These are phyloP conservation scores for Vachellia pachyceras DNA, from an alignment of 306 rosid species.

Conservation along the genomic window DNA sequence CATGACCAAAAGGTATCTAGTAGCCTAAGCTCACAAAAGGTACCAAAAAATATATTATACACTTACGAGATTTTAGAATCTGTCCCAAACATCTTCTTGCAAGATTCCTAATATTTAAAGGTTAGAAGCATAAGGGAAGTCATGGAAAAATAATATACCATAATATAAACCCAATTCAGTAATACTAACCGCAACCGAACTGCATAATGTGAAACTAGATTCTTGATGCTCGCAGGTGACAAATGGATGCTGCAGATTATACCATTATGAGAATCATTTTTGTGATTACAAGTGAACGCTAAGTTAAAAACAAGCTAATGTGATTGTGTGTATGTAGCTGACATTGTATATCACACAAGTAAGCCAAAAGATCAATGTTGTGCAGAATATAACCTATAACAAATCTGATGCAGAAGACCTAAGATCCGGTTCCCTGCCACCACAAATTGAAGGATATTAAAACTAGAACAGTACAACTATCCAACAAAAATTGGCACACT, in stretches of 20 bases:
- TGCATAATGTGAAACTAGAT: slow-evolving; percentile 45
- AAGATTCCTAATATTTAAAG: slow-evolving; percentile 59
- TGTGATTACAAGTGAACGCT: slow-evolving; percentile 24
- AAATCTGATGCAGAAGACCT: slow-evolving; percentile 81
- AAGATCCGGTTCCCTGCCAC: slow-evolving; percentile 86
- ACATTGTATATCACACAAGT: slow-evolving; percentile 9
- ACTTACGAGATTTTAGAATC: slow-evolving; percentile 70
- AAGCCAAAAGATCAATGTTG: slow-evolving; percentile 21
- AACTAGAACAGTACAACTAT: slow-evolving; percentile 37
- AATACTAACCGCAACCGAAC: slow-evolving; percentile 67
- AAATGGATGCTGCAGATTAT: slow-evolving; percentile 83
- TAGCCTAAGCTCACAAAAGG: slow-evolving; percentile 22
- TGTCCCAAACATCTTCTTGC: slow-evolving; percentile 56
- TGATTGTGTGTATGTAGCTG: background rate
- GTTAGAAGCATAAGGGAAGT: slow-evolving; percentile 28
- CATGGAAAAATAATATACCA: slow-evolving; percentile 28
- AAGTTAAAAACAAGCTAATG: slow-evolving; percentile 15
- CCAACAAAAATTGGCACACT: slow-evolving; percentile 20
- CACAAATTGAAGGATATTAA: slow-evolving; percentile 44
- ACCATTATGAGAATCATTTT: slow-evolving; percentile 27
- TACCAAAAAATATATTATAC: slow-evolving; percentile 36
- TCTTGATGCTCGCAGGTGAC: slow-evolving; percentile 65
- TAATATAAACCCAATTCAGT: slow-evolving; percentile 27
- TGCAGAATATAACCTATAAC: slow-evolving; percentile 65
- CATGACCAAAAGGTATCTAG: slow-evolving; percentile 41